phyloP scores from a whole-genome alignment of 2,329 filamentous ascomycete genomes.

The Pseudogymnoascus sp. region DNA sequence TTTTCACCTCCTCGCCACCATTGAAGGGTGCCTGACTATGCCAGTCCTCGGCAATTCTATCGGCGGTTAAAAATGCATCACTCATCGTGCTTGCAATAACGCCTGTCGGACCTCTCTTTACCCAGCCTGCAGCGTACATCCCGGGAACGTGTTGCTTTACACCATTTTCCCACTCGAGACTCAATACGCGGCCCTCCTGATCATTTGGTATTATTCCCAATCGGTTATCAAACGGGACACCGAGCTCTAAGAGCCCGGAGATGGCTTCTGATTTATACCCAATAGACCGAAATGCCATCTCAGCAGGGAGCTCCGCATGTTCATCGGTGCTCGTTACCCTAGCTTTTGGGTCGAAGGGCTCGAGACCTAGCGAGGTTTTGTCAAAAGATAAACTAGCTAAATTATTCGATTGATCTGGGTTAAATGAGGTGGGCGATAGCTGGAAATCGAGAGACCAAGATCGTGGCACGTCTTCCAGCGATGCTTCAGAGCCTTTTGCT shows the following conservation, averaged over 20 bases:
- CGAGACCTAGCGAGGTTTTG: slow-evolving; percentile 45
- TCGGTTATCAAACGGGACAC: slow-evolving; percentile 66
- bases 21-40: slow-evolving; percentile 38
- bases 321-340: slow-evolving; percentile 42
- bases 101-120: slow-evolving; percentile 87
- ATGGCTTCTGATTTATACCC: slow-evolving; percentile 81
- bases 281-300: slow-evolving; percentile 82
- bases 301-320: slow-evolving; percentile 48
- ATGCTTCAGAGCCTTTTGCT: slow-evolving; percentile 56
- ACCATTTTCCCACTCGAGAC: slow-evolving; percentile 65
- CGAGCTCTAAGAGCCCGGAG: slow-evolving; percentile 62
- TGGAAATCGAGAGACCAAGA: slow-evolving; percentile 83
- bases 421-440: slow-evolving; percentile 65
- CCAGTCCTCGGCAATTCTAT: slow-evolving; percentile 78
- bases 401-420: slow-evolving; percentile 24
- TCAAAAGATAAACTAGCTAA: slow-evolving; percentile 62
- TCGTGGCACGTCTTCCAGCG: slow-evolving; percentile 41
- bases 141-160: slow-evolving; percentile 56
- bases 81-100: slow-evolving; percentile 95
- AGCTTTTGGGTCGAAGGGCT: slow-evolving; percentile 44
- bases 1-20: slow-evolving; percentile 30
- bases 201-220: slow-evolving; percentile 79
- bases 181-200: slow-evolving; percentile 60
- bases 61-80: slow-evolving; percentile 83
- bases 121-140: slow-evolving; percentile 91